A percentile compares a stretch with the other conserved stretches of the same genome.
phyloP scores from a whole-genome alignment of 306 rosid species.

The Coriaria nepalensis region DNA sequence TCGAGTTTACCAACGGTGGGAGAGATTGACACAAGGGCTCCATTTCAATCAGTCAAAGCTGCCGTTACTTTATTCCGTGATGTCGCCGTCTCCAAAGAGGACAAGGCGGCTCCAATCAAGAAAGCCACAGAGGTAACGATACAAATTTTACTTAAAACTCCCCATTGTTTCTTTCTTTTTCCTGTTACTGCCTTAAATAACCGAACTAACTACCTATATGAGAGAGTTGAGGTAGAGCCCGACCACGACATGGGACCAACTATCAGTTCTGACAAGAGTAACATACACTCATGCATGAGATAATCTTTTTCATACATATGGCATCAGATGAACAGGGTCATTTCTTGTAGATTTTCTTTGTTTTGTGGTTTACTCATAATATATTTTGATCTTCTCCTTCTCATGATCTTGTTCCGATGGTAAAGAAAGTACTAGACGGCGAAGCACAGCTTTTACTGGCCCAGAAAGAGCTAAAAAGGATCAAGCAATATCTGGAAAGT shows the following conservation, averaged over 20 bases:
- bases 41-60: slow-evolving; percentile 95
- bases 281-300: no score
- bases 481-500: slow-evolving; percentile 32
- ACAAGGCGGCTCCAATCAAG: slow-evolving; percentile 19
- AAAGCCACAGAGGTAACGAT: slow-evolving; percentile 44
- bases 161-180: no score
- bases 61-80: slow-evolving; percentile 81
- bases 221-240: no score
- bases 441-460: slow-evolving; percentile 64
- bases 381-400: neutral
- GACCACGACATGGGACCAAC: no score
- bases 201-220: no score
- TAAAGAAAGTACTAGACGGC: slow-evolving; percentile 54
- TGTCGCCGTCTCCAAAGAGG: slow-evolving; percentile 43
- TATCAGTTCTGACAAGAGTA: no score
- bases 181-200: no score
- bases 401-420: neutral
- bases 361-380: slow-evolving; percentile 1
- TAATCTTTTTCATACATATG: no score
- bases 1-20: slow-evolving; percentile 78
- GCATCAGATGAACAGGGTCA: no score
- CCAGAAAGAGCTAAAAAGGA: slow-evolving; percentile 40
- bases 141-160: no score
- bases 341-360: neutral
- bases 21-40: slow-evolving; percentile 83